Conservation (phyloP, 2,329 filamentous ascomycete genomes). For the Penicillium psychrosexuale region DNA sequence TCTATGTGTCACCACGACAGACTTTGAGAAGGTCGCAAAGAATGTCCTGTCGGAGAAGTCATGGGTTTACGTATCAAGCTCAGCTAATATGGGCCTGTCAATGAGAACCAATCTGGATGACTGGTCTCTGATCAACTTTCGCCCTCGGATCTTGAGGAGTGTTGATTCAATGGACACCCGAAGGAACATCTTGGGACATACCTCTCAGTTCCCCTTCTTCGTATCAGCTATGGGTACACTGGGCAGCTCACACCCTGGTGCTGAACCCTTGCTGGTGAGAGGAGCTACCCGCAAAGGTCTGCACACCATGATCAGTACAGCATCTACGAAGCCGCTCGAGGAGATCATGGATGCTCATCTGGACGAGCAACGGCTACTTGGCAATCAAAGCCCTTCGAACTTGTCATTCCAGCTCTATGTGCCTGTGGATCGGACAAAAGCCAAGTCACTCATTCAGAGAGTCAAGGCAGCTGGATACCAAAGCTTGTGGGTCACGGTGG, state of each 20-base stretch:
- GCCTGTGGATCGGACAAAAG: conserved; percentile 11
- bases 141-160: conserved; percentile 17
- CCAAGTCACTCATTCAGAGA: conserved; percentile 13
- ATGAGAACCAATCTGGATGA: conserved; percentile 16
- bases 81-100: conserved; percentile 16
- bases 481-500: conserved; percentile 19
- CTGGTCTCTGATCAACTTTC: conserved; percentile 20
- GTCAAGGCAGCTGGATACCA: conserved; percentile 18
- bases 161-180: conserved; percentile 15
- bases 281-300: conserved; percentile 15
- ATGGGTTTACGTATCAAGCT: conserved; percentile 21
- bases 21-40: conserved; percentile 17
- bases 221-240: conserved; percentile 18
- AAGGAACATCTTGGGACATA: conserved; percentile 9
- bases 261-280: conserved; percentile 15
- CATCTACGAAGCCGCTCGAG: conserved; percentile 16
- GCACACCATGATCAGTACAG: conserved; percentile 17
- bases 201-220: conserved; percentile 15
- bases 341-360: conserved; percentile 18
- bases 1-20: conserved; percentile 10
- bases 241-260: conserved; percentile 14
- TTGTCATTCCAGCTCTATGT: conserved; percentile 18
- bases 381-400: conserved; percentile 13
- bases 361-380: conserved; percentile 11
- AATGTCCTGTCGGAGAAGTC: conserved; percentile 15